Conservation (phyloP, 1,284 basidiomycete species). For the Puccinia sorghi region DNA sequence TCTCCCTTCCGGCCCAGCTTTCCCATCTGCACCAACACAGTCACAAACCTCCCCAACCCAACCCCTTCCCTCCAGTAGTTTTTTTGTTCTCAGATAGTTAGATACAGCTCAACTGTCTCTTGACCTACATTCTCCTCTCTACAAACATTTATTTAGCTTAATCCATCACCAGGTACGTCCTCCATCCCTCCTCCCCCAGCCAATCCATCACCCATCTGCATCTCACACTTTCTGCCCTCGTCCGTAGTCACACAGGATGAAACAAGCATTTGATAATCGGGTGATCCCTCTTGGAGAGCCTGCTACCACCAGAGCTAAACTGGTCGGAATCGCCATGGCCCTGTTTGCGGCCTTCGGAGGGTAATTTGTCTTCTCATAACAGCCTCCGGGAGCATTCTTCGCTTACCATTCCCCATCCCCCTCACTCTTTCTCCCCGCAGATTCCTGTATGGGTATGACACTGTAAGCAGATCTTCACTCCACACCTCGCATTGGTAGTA, state of each 20-base stretch:
- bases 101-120: no score
- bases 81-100: no score
- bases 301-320: constrained; percentile 35
- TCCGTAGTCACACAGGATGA: neutral
- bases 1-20: no score
- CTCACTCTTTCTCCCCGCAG: neutral
- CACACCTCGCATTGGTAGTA: neutral
- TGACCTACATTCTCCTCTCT: no score
- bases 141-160: no score
- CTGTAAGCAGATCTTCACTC: constrained; percentile 13
- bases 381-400: constrained; percentile 1
- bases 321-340: constrained; percentile 44
- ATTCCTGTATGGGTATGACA: constrained; percentile 50
- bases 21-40: no score
- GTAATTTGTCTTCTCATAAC: neutral
- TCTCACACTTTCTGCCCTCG: neutral
- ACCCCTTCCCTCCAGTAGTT: no score
- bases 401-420: neutral
- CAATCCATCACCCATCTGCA: neutral
- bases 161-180: no score
- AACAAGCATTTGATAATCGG: neutral
- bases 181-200: no score
- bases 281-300: constrained; percentile 25
- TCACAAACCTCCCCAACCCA: no score
- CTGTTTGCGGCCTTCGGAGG: constrained; percentile 50